Evolutionary conservation across 306 rosid species (phyloP).

Genomic region (Crataegus laevigata): DNA sequence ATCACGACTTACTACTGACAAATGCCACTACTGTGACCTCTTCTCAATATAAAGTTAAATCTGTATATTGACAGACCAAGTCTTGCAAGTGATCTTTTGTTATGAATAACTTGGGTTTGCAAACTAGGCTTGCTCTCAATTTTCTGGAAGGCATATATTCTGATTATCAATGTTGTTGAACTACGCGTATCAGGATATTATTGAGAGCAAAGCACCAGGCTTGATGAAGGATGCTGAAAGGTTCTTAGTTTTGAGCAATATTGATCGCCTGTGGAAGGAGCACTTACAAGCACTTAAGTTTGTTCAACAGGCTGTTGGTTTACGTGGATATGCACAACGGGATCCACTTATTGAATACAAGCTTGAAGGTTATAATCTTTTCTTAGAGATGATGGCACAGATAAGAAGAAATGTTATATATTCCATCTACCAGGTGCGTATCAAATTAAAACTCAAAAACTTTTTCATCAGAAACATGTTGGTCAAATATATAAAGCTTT

Average conservation of each 20-base stretch:
- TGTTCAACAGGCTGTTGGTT: slow-evolving; percentile 93
- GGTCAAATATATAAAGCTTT: neutral
- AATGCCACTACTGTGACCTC: neutral
- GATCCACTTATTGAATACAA: slow-evolving; percentile 97
- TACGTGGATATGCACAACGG: slow-evolving; percentile 91
- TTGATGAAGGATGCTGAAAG: slow-evolving; percentile 96
- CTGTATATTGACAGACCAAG: neutral
- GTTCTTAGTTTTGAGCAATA: slow-evolving; percentile 80
- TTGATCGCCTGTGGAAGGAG: slow-evolving; percentile 93
- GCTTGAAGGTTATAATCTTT: slow-evolving; percentile 95
- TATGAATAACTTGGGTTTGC: neutral
- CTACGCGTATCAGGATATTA: slow-evolving; percentile 39
- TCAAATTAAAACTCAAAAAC: neutral
- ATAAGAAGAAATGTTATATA: slow-evolving; percentile 92
- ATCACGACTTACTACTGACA: neutral
- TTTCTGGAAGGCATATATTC: neutral
- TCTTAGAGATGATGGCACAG: slow-evolving; percentile 99
- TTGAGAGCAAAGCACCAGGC: slow-evolving; percentile 74
- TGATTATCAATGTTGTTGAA: neutral
- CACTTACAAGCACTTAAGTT: slow-evolving; percentile 90
- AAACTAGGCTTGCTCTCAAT: neutral
- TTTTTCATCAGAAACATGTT: neutral
- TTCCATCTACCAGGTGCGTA: slow-evolving; percentile 84
- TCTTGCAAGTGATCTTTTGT: neutral
- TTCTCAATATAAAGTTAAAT: neutral